Conservation (phyloP, 768 basidiomycete species). For the Leccinum incarnatum region DNA sequence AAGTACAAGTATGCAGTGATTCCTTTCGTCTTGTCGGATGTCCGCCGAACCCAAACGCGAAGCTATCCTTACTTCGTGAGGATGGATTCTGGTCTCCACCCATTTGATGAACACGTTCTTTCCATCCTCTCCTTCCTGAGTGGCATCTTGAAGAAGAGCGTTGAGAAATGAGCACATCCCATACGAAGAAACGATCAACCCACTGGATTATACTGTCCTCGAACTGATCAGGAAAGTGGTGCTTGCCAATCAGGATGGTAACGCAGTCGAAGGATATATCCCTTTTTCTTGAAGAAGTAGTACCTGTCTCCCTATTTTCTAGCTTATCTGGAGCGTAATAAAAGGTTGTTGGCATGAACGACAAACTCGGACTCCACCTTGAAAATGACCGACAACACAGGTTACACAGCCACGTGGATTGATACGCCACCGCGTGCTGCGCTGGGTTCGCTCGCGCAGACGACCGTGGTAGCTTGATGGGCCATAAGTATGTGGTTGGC, state of each 20-base stretch:
- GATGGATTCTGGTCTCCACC: background rate
- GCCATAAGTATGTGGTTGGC: too few relatives aligned
- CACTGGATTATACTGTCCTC: conserved; percentile 12
- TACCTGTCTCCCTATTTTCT: conserved; percentile 2
- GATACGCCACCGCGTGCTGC: too few relatives aligned
- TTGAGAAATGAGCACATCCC: background rate
- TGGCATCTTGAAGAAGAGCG: conserved; percentile 11
- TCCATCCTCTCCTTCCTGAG: background rate
- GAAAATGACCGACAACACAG: too few relatives aligned
- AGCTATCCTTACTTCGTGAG: conserved; percentile 4
- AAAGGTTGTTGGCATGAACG: background rate
- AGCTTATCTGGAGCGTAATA: background rate
- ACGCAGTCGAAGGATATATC: conserved; percentile 25
- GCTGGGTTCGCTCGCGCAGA: too few relatives aligned
- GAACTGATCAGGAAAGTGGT: background rate
- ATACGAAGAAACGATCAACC: background rate
- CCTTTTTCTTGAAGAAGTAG: conserved; percentile 11
- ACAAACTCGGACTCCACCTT: too few relatives aligned
- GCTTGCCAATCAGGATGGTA: conserved; percentile 28
- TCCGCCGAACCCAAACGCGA: background rate
- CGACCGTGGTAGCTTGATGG: too few relatives aligned
- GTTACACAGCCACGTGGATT: too few relatives aligned
- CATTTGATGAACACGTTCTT: conserved; percentile 17
- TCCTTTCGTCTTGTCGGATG: background rate
- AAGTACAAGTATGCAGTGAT: conserved; percentile 26